Evolutionary conservation across 179 eudicot species (phyloP).

Genomic region (Corrigiola litoralis): DNA sequence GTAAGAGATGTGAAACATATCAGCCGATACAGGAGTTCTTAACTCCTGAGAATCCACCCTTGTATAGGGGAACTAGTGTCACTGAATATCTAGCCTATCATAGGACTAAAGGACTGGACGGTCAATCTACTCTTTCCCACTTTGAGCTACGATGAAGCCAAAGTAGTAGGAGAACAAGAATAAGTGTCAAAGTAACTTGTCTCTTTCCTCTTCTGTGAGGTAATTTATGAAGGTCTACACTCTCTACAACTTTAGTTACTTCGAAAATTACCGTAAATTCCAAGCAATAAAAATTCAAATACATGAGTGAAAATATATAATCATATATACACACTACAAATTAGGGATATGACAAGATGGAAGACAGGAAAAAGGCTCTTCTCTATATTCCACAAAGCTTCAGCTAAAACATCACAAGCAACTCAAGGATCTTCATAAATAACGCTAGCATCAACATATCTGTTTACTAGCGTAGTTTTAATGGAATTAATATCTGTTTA

Average conservation of each 20-base stretch:
- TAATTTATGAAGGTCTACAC: no score
- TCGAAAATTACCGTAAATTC: no score
- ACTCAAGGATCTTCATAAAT: constrained; percentile 24
- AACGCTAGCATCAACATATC: not conserved
- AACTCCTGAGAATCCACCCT: constrained; percentile 42
- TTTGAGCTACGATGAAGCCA: constrained; percentile 40
- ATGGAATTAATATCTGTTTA: no score
- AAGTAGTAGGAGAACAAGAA: no score
- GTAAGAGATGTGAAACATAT: constrained; percentile 28
- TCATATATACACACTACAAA: constrained; percentile 8
- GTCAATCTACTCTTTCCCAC: constrained; percentile 49
- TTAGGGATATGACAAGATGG: constrained; percentile 3
- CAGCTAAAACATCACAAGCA: constrained; percentile 8
- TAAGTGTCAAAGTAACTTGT: no score
- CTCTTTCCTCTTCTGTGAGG: no score
- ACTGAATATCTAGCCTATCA: constrained; percentile 48
- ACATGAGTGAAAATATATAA: constrained; percentile 14
- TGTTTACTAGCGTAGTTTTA: constrained; percentile 26
- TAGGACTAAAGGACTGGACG: constrained; percentile 41
- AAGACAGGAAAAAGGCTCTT: no score
- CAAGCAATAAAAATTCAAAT: no score
- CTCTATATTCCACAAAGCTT: constrained; percentile 8
- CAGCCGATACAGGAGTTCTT: constrained; percentile 55
- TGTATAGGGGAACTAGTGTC: constrained; percentile 46
- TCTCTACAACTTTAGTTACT: no score